Conservation (phyloP, 495 filamentous ascomycete genomes). For the Lophiostoma macrostomum region DNA sequence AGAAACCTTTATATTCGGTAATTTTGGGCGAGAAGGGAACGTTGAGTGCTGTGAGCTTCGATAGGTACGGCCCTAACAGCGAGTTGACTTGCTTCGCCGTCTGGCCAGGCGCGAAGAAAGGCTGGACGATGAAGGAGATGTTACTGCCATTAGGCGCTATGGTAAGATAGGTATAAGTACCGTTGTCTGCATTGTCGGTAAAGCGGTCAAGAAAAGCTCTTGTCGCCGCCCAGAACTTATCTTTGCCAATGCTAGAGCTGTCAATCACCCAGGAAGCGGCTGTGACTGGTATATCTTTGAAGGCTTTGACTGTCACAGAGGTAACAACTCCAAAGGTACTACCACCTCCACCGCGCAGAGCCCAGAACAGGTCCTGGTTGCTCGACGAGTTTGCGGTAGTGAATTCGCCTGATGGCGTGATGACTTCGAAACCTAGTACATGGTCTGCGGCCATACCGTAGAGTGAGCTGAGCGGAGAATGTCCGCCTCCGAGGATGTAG, state of each 20-base stretch:
- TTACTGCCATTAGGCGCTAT: slow-evolving; percentile 12
- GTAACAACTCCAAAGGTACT: slow-evolving; percentile 27
- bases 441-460: slow-evolving; percentile 32
- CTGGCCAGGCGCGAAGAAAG: slow-evolving; percentile 26
- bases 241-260: slow-evolving; percentile 14
- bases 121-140: slow-evolving; percentile 14
- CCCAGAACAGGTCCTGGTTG: slow-evolving; percentile 28
- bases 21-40: slow-evolving; percentile 26
- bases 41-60: slow-evolving; percentile 15
- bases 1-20: slow-evolving; percentile 29
- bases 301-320: slow-evolving; percentile 26
- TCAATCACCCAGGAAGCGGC: slow-evolving; percentile 15
- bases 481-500: slow-evolving; percentile 27
- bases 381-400: slow-evolving; percentile 14
- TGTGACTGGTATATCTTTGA: slow-evolving; percentile 19
- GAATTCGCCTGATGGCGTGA: slow-evolving; percentile 22
- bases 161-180: slow-evolving; percentile 21
- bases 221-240: slow-evolving; percentile 19
- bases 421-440: slow-evolving; percentile 21
- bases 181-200: slow-evolving; percentile 8
- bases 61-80: slow-evolving; percentile 8
- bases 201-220: slow-evolving; percentile 16
- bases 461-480: slow-evolving; percentile 29
- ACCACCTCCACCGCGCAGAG: slow-evolving; percentile 27
- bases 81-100: slow-evolving; percentile 6